Base-by-base conservation (phyloP, 192 early-diverging fungal species). In the Thoreauomyces humboldtii region DNA sequence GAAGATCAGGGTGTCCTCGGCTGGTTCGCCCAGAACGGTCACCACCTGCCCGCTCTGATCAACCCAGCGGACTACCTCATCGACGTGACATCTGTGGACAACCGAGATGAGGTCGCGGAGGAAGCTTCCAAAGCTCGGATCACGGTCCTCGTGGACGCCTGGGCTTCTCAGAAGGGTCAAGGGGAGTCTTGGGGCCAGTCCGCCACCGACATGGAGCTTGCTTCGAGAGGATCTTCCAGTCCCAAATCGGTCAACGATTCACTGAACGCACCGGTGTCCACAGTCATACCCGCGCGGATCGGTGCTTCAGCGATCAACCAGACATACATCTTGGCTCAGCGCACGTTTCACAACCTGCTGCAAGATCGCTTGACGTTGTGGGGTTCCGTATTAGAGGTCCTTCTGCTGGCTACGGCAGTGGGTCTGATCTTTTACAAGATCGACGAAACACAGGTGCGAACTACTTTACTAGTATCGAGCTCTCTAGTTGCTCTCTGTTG, bases 11-110 rank as follows among this genome's bases (percentile, higher is more conserved):
- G 69, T 0, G 64, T 73, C 28, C 70, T 81, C 12, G 55, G 71
- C 47, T 86, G 87, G 65, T 88, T 89, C 71, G 79, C 76, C 25
- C 51, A 33, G 9, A 58, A 85, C 17, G 83, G 82, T 19, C 77
- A 75, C 63, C 77, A 74, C 37, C 77, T 86, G 52, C 80, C 82
- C 3, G 56, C 70, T 46, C 75, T 86, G 54, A 78, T 84, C 69
- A 90, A 90, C 62, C 86, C 85, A 0, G 87, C 89, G 25, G 89
- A 90, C 59, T 86, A 79, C 57, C 73, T 88, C 55, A 66, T 90
- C 51, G 82, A 88, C 41, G 59, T 86, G 33, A 59, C 73, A 19
- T 59, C 66, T 7, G 63, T 80, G 25, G 78, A 80, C 48, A 68
- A 73, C 48, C 68, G 74, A 0, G 67, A 61, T n/a, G 58, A 57